Percentiles rank a stretch among this genome's conserved stretches.
phyloP scores from a whole-genome alignment of 2,329 filamentous ascomycete genomes.

The Aspergillus intermedius region DNA sequence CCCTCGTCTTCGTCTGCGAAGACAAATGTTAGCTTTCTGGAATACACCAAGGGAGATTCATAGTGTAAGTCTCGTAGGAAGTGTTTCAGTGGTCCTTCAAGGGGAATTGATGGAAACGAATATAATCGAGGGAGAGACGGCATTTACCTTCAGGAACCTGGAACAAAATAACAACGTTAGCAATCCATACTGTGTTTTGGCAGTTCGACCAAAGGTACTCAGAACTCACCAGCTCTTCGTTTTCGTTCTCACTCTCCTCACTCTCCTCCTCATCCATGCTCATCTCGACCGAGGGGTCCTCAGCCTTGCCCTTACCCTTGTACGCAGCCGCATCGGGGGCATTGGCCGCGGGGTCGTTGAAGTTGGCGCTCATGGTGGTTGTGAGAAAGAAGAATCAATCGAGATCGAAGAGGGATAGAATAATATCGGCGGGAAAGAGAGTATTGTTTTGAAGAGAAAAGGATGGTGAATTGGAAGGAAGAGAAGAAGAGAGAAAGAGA shows the following conservation, averaged over 20 bases:
- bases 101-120: too few relatives aligned
- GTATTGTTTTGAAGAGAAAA: background rate
- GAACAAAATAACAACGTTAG: background rate
- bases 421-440: background rate
- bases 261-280: slow-evolving; percentile 68
- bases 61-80: background rate
- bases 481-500: background rate
- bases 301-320: slow-evolving; percentile 84
- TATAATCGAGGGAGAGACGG: background rate
- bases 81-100: too few relatives aligned
- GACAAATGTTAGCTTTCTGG: background rate
- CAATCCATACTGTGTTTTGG: background rate
- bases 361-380: slow-evolving; percentile 32
- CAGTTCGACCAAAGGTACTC: background rate
- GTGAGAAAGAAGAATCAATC: slow-evolving; percentile 12
- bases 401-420: background rate
- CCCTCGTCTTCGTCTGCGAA: slow-evolving; percentile 56
- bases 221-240: slow-evolving; percentile 32
- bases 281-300: slow-evolving; percentile 51
- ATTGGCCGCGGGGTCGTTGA: slow-evolving; percentile 36
- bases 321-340: slow-evolving; percentile 36
- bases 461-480: background rate
- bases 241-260: slow-evolving; percentile 55
- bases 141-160: background rate
- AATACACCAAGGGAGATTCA: background rate